phyloP scores from a whole-genome alignment of 2,329 filamentous ascomycete species.

The Aspergillus amoenus region DNA sequence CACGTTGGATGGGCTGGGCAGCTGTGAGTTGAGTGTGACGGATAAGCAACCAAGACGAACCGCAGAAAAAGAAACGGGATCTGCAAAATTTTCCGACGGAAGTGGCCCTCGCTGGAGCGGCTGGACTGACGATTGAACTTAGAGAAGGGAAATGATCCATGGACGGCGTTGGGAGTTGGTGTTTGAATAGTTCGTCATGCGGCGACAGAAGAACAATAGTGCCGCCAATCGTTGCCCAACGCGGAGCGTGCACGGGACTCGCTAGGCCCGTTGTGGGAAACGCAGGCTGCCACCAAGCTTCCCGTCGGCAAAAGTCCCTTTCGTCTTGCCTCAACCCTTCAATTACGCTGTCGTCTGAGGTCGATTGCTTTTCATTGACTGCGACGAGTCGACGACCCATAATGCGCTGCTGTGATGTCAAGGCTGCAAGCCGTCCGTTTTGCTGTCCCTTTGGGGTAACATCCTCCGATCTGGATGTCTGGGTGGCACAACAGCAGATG shows the following conservation, averaged over 20 bases:
- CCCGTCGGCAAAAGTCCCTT: not conserved
- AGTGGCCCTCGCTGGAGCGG: too few species aligned
- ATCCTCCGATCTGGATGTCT: constrained; percentile 5
- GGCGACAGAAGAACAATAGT: not conserved
- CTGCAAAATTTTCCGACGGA: constrained; percentile 6
- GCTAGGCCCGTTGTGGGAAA: constrained; percentile 6
- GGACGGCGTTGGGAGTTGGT: not conserved
- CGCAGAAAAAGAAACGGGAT: constrained; percentile 13
- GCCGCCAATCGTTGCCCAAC: constrained; percentile 2
- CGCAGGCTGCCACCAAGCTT: not conserved
- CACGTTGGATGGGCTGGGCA: not conserved
- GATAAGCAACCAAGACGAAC: constrained; percentile 6
- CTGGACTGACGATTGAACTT: too few species aligned
- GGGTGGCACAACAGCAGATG: constrained; percentile 17
- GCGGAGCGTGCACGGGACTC: constrained; percentile 16
- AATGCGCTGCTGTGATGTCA: not conserved
- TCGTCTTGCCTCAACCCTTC: not conserved
- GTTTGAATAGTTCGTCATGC: not conserved
- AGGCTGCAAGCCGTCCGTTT: not conserved
- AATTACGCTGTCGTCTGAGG: not conserved
- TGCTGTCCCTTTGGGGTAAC: not conserved
- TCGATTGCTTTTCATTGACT: not conserved
- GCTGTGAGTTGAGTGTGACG: constrained; percentile 1
- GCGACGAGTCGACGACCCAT: not conserved
- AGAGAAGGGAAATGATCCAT: too few species aligned